phyloP scores from a whole-genome alignment of 345 rosid species.

The Bruguiera parviflora region DNA sequence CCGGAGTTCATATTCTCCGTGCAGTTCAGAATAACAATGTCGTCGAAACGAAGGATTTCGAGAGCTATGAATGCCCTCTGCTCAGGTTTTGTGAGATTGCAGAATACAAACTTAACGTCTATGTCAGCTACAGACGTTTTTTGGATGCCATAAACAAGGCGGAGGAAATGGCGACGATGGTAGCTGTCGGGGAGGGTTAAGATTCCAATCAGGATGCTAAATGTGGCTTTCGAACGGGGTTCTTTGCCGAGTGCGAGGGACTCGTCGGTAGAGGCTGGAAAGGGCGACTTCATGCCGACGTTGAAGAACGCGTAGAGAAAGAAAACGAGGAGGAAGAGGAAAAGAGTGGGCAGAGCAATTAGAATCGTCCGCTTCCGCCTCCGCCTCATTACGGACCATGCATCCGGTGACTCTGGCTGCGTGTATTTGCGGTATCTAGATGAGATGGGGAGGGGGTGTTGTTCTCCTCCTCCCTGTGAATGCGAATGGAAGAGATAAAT shows the following conservation, averaged over 20 bases:
- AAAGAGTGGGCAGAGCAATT: slow-evolving; percentile 9
- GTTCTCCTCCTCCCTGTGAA: too few relatives aligned
- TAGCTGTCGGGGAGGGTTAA: slow-evolving; percentile 28
- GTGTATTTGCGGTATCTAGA: too few relatives aligned
- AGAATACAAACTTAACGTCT: slow-evolving; percentile 37
- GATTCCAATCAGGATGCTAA: slow-evolving; percentile 38
- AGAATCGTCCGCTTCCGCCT: slow-evolving; percentile 10
- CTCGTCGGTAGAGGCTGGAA: slow-evolving; percentile 6
- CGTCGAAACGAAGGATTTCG: slow-evolving; percentile 32
- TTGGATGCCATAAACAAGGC: slow-evolving; percentile 36
- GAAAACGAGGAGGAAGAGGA: slow-evolving; percentile 17
- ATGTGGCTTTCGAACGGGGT: neutral
- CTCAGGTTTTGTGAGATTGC: slow-evolving; percentile 30
- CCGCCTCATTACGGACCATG: neutral
- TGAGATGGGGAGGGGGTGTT: too few relatives aligned
- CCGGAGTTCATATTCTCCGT: slow-evolving; percentile 44
- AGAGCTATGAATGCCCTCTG: slow-evolving; percentile 26
- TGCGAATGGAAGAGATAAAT: too few relatives aligned
- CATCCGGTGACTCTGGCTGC: too few relatives aligned
- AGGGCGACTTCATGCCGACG: slow-evolving; percentile 10
- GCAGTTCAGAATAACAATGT: slow-evolving; percentile 42
- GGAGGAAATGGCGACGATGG: slow-evolving; percentile 40
- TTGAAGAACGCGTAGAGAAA: slow-evolving; percentile 18
- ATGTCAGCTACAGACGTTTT: slow-evolving; percentile 22
- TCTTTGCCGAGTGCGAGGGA: neutral